Evolutionary conservation across 371 early-diverging fungal species (phyloP), one percentile per base, ranked within the genome.

Genomic region (Synchytrium microbalum): DNA sequence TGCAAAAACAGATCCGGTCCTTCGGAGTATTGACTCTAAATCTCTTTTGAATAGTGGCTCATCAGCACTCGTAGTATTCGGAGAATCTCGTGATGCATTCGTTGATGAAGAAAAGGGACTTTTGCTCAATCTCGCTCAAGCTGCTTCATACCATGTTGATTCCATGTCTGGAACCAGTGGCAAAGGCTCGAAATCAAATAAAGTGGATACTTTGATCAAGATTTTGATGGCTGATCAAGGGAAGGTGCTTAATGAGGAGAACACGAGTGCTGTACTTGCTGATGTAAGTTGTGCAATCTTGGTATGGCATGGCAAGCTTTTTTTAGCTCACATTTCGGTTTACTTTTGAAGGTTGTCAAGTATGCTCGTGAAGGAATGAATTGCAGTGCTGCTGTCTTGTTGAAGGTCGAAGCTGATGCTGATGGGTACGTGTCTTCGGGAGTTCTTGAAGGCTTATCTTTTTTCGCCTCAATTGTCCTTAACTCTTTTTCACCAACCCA

Each of bases 181-280:
- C 5, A 38, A 19, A 5, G 19, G 19, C 10, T 10, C 5, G 10
- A 38, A 19, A 10, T 38, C 19, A 19, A 38, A 5, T 19, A 38
- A 38, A 19, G 46, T 19, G 10, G 46, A 38, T 38, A 38, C 19
- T 10, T 19, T 38, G 10, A 38, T 38, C 46, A 5, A 38, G 46
- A 38, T 38, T 38, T 38, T 38, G 46, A 38, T 38, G 46, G 46
- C 46, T 38, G 46, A 38, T 38, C 46, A 38, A 10, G 46, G 46
- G 19, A 38, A 38, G 46, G 46, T 38, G 5, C 5, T 38, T 19
- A 38, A 38, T 38, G 5, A 5, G 10, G 46, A 38, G 19, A 38
- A 5, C 19, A 10, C 46, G 5, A 38, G n/a, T n/a, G n/a, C n/a
- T n/a, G n/a, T n/a, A n/a, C n/a, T n/a, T n/a, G n/a, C n/a, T n/a